Evolutionary conservation across 495 filamentous ascomycete genomes (phyloP), one percentile per base, ranked within the genome.

Genomic region (Talaromyces stipitatus): DNA sequence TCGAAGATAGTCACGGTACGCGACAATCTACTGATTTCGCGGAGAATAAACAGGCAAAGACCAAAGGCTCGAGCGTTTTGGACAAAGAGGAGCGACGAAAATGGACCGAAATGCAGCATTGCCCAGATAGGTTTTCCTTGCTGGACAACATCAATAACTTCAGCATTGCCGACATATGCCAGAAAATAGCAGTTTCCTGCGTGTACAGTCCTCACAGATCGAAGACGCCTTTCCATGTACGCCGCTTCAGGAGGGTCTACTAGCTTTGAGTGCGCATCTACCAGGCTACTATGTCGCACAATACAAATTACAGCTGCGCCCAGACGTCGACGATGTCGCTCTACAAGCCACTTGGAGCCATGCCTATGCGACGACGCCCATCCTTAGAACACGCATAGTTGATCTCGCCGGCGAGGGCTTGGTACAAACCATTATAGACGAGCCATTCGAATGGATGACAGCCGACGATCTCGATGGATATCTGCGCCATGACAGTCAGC

Each of bases 351-450:
- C 78, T 0, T 84, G 79, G 75, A 60, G 71, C 7, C 27, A 16
- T 4, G 65, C 72, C 0, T 64, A 70, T 3, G 50, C 65, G 5
- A 61, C 60, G 4, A 68, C 67, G 18, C 69, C 69, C 0, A 74
- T 77, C 46, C 61, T 82, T 0, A 65, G 77, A 45, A 78, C 78
- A 0, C 67, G 76, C 0, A 65, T 82, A 16, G 63, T 78, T 4
- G 61, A 48, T 12, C 9, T 30, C 4, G 4, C 28, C n/a, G 5
- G 61, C 6, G 56, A 66, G 9, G 78, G 78, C 18, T 62, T 78
- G 11, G 66, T 81, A 57, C 81, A 84, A 59, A 75, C 75, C 0
- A 72, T 84, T 7, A 56, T 78, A 33, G 70, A 72, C 58, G 9
- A 72, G 72, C 66, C 68, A n/a, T 59, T 80, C 1, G 76, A 55